Evolutionary conservation across 2,329 filamentous ascomycete genomes (phyloP), one percentile per base, ranked within the genome.

Genomic region (Clonostachys sp.): DNA sequence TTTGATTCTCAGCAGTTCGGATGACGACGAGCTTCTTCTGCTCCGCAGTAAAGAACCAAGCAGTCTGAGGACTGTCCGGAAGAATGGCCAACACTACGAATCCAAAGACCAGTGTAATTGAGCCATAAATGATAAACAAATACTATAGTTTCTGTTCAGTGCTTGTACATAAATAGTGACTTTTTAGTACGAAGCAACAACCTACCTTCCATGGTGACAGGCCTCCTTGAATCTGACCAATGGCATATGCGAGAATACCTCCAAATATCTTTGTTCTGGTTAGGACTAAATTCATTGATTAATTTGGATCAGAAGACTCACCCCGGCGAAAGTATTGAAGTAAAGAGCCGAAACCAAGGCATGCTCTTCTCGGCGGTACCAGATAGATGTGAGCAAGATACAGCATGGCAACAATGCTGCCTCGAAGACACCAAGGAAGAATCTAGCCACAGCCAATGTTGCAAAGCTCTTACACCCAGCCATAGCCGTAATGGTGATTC

Each of bases 311-410:
- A 9, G 24, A 10, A 4, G 8, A 30, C 24, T 10, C 8, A 30
- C 59, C 2, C 59, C 59, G 0, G 59, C 60, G 34, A 61, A 61
- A 0, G 59, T 61, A 6, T 62, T 61, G 9, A 53, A 59, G 58
- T 61, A 66, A 6, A 65, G 48, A 0, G 61, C 62, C 0, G 60
- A 57, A 2, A 62, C 51, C 3, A 61, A 48, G 2, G 61, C 57
- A 34, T 63, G 58, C 46, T 66, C 62, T 1, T 59, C 48, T 6
- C 54, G 50, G 12, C 58, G 51, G 34, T 66, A 66, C 61, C 63
- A 66, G 58, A 63, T 65, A 0, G 57, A 57, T 2, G 55, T 57
- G 7, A 63, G 49, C 12, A 63, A 52, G 45, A 58, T 56, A 41
- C 61, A 53, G 14, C 60, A 60, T 1, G 60, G 57, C 0, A 58